Evolutionary conservation across 495 filamentous ascomycete species (phyloP), one percentile per base, ranked within the genome.

Genomic region (Hyphodiscus hymeniophilus): DNA sequence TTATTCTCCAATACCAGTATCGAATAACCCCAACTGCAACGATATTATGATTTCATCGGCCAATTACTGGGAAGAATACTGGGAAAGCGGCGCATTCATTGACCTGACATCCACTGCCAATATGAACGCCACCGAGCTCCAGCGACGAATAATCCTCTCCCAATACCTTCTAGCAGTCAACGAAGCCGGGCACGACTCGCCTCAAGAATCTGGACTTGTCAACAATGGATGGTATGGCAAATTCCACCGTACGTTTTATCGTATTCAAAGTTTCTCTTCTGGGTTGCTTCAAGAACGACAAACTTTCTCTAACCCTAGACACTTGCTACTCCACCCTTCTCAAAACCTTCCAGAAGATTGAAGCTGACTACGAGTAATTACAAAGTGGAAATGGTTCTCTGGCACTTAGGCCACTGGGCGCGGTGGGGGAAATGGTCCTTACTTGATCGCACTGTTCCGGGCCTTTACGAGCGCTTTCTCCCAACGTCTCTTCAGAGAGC

Each of bases 161-260:
- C 70, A 70, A 45, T 76, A 75, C 47, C 66, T 72, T 7, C 58
- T 71, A 2, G 62, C 69, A 8, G 64, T 75, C 13, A 77, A 77
- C 53, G 62, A 57, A 12, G 66, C 66, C 3, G 63, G 63, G 2
- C 47, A 57, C n/a, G 61, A 64, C 26, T 60, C 66, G 20, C 52
- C 52, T 2, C 60, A 65, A 33, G 57, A 73, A 51, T 66, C 66
- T 18, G 74, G 72, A 15, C 57, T 75, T 22, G 68, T 71, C 30
- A 76, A 76, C 52, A 77, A 73, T 58, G 74, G 74, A 23, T 77
- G 72, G 73, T 73, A 75, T 41, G 70, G 70, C 26, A 72, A 74
- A 35, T 72, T 72, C 49, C 68, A 72, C 48, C n/a, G n/a, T n/a
- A n/a, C n/a, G n/a, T n/a, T n/a, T n/a, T n/a, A n/a, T n/a, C n/a